A percentile compares a stretch with the other conserved stretches of the same genome.
Evolutionary conservation across 140 eudicot species (phyloP).

Genomic region (Cichorium intybus): DNA sequence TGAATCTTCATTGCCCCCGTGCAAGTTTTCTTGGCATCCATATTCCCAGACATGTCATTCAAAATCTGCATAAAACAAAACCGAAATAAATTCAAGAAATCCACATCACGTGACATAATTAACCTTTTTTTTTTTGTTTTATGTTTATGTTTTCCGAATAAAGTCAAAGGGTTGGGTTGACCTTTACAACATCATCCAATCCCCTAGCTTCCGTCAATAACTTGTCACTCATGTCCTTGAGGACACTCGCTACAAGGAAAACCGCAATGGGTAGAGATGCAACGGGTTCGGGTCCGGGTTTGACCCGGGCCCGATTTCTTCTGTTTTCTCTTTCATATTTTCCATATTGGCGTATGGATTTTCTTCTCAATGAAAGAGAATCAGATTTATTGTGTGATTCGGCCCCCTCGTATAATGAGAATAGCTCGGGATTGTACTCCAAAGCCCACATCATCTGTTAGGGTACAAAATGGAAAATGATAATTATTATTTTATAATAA

Average conservation of each 20-base stretch:
- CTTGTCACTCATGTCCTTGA: conserved; percentile 79
- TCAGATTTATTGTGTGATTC: conserved; percentile 27
- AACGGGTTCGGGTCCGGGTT: conserved; percentile 29
- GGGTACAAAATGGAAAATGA: conserved; percentile 3
- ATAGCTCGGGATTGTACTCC: conserved; percentile 84
- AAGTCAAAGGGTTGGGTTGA: conserved; percentile 30
- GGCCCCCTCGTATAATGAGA: conserved; percentile 61
- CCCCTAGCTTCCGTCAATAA: conserved; percentile 89
- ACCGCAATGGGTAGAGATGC: conserved; percentile 79
- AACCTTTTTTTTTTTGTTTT: not conserved
- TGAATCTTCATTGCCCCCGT: conserved; percentile 88
- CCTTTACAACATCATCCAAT: conserved; percentile 95
- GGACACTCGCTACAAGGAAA: conserved; percentile 87
- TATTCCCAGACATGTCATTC: conserved; percentile 78
- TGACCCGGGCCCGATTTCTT: conserved; percentile 42
- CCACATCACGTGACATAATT: not conserved
- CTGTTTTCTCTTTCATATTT: conserved; percentile 73
- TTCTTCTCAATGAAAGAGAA: conserved; percentile 41
- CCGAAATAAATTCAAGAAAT: not conserved
- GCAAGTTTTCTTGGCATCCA: conserved; percentile 94
- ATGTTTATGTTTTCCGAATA: not conserved
- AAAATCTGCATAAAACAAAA: conserved; percentile 49
- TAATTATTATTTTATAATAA: too few species aligned
- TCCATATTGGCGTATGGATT: conserved; percentile 77
- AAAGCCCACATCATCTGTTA: conserved; percentile 99